A percentile compares a stretch with the other conserved stretches of the same genome.
These are phyloP conservation scores for Xylaria sp. DNA, from an alignment of 495 filamentous ascomycete species.

Conservation along the genomic window DNA sequence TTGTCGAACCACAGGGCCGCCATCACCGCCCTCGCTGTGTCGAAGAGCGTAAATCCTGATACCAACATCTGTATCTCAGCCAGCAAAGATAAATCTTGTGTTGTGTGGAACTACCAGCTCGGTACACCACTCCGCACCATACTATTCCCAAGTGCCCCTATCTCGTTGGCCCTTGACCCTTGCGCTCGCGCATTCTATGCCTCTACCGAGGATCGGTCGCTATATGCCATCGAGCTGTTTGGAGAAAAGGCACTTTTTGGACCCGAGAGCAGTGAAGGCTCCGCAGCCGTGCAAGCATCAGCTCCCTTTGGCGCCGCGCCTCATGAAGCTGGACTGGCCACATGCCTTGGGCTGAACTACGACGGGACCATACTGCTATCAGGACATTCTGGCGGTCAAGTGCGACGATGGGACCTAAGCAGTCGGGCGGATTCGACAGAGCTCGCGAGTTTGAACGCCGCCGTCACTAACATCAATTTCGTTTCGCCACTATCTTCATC, in stretches of 20 bases:
- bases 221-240: constrained; percentile 83
- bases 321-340: constrained; percentile 65
- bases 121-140: constrained; percentile 79
- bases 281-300: constrained; percentile 60
- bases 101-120: constrained; percentile 88
- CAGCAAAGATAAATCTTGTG: constrained; percentile 79
- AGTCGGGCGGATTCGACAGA: constrained; percentile 65
- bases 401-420: constrained; percentile 81
- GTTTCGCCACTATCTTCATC: constrained; percentile 64
- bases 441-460: constrained; percentile 72
- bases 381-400: constrained; percentile 80
- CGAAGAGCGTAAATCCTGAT: constrained; percentile 66
- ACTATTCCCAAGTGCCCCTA: constrained; percentile 73
- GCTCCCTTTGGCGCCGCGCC: constrained; percentile 68
- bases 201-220: constrained; percentile 81
- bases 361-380: constrained; percentile 82
- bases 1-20: constrained; percentile 82
- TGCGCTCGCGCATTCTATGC: constrained; percentile 82
- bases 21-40: constrained; percentile 72
- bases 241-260: constrained; percentile 64
- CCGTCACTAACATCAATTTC: constrained; percentile 79
- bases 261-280: constrained; percentile 57
- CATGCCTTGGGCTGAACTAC: constrained; percentile 73
- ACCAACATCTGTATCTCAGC: constrained; percentile 80
- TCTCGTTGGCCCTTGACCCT: constrained; percentile 79